Evolutionary conservation across 2,329 filamentous ascomycete species (phyloP).

Genomic region (Aureobasidium uvarum): DNA sequence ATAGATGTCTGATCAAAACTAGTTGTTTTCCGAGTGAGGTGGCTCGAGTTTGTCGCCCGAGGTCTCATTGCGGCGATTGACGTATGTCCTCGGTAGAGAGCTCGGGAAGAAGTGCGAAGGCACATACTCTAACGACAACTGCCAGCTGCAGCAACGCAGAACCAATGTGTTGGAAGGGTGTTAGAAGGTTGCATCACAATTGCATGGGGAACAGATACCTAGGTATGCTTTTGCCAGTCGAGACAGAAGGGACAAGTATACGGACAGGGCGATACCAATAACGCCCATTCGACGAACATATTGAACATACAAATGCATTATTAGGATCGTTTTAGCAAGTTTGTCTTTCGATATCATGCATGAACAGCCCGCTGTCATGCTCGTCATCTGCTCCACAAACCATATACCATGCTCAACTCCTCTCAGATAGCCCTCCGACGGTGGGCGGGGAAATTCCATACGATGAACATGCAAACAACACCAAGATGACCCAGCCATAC

Average conservation of each 20-base stretch:
- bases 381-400: not conserved
- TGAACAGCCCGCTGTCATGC: not conserved
- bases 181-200: not conserved
- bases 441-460: not conserved
- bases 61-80: not conserved
- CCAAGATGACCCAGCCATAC: not conserved
- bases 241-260: not conserved
- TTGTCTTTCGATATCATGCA: not conserved
- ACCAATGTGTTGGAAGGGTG: too few species aligned
- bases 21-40: too few species aligned
- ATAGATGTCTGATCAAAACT: too few species aligned
- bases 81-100: not conserved
- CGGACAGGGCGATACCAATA: not conserved
- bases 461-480: not conserved
- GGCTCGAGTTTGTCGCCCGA: too few species aligned
- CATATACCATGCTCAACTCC: not conserved
- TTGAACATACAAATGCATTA: not conserved
- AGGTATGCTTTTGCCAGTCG: not conserved
- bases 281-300: not conserved
- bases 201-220: not conserved
- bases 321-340: slow-evolving; percentile 3
- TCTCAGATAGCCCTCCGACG: not conserved
- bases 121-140: not conserved
- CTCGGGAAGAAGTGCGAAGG: not conserved
- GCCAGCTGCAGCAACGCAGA: not conserved